phyloP scores from a whole-genome alignment of 768 basidiomycete species.

The Chalciporus pseudorubinellus region DNA sequence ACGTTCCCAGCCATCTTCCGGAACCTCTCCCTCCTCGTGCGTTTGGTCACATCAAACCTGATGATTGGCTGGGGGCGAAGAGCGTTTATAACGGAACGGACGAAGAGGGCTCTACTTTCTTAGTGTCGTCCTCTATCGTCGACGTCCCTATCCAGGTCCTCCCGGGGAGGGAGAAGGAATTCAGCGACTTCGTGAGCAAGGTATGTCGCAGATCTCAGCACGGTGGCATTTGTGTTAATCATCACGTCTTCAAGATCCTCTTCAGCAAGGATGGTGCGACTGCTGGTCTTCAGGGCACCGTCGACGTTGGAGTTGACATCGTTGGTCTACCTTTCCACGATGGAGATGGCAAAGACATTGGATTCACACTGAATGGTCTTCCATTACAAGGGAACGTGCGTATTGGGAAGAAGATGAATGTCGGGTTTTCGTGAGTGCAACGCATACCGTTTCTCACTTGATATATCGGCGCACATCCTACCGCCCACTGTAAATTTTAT shows the following conservation, averaged over 20 bases:
- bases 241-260: conserved; percentile 48
- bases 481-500: background rate
- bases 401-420: conserved; percentile 54
- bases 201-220: conserved; percentile 34
- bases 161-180: conserved; percentile 73
- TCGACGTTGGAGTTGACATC: conserved; percentile 57
- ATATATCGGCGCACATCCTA: background rate
- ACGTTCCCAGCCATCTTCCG: conserved; percentile 50
- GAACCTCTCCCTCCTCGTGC: conserved; percentile 68
- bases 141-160: conserved; percentile 78
- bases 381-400: conserved; percentile 67
- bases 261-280: conserved; percentile 62
- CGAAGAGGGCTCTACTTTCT: conserved; percentile 52
- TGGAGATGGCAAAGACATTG: conserved; percentile 35
- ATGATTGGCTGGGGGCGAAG: conserved; percentile 57
- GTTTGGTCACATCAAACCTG: conserved; percentile 72
- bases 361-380: conserved; percentile 58
- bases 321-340: conserved; percentile 56
- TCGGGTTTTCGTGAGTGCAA: background rate
- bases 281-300: conserved; percentile 65
- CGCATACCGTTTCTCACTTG: background rate
- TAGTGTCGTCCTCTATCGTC: conserved; percentile 61
- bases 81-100: conserved; percentile 44
- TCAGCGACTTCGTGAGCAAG: conserved; percentile 76
- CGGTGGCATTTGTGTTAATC: conserved; percentile 3